These are phyloP conservation scores for Colletotrichum acutatum DNA, from an alignment of 2,329 filamentous ascomycete genomes.

Conservation along the genomic window DNA sequence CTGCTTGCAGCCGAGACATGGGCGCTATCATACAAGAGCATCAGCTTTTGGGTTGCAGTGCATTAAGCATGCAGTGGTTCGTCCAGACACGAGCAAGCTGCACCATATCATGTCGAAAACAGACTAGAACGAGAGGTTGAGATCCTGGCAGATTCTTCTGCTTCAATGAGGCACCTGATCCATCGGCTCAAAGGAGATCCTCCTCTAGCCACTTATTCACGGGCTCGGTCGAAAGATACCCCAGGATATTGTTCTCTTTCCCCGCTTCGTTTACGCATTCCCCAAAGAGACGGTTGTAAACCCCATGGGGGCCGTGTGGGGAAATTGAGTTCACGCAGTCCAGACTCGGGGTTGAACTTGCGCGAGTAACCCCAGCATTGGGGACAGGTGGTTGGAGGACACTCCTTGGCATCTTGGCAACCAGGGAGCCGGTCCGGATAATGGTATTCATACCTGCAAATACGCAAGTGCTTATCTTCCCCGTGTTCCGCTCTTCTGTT, in stretches of 20 bases:
- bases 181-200: not conserved
- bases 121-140: not conserved
- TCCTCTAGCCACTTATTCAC: not conserved
- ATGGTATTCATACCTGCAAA: not conserved
- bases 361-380: not conserved
- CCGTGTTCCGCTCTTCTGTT: not conserved
- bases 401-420: not conserved
- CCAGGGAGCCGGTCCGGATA: not conserved
- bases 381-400: not conserved
- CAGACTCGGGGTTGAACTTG: not conserved
- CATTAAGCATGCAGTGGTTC: not conserved
- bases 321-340: not conserved
- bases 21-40: too few species aligned
- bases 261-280: not conserved
- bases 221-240: not conserved
- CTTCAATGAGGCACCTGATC: not conserved
- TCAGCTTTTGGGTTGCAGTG: not conserved
- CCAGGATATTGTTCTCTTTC: not conserved
- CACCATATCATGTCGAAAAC: not conserved
- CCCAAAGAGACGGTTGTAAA: not conserved
- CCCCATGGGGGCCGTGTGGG: not conserved
- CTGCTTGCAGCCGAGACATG: not conserved
- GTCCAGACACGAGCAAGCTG: not conserved
- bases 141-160: not conserved
- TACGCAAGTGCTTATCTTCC: not conserved